A percentile compares a stretch with the other conserved stretches of the same genome.
Conservation (phyloP, 1,284 basidiomycete genomes). For the Ganoderma meredithae region DNA sequence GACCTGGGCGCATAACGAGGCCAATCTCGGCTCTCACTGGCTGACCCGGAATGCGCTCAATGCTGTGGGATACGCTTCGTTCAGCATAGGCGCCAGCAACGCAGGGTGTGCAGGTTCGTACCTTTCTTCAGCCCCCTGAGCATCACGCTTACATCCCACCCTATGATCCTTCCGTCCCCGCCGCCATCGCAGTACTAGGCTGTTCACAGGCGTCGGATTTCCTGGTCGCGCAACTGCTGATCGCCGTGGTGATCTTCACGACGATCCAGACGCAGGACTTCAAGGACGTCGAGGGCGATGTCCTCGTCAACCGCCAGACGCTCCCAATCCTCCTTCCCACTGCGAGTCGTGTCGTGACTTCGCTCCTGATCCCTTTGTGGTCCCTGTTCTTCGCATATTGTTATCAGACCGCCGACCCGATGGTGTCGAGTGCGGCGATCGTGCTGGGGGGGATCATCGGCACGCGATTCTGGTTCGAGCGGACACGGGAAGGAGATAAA, state of each 20-base stretch:
- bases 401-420: not conserved
- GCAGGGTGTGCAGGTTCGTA: conserved; percentile 22
- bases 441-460: not conserved
- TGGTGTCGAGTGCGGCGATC: not conserved
- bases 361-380: conserved; percentile 15
- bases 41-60: conserved; percentile 46
- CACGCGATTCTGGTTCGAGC: not conserved
- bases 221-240: conserved; percentile 35
- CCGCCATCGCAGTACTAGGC: not conserved
- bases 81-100: conserved; percentile 33
- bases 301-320: conserved; percentile 43
- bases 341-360: conserved; percentile 7
- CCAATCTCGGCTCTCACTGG: conserved; percentile 44
- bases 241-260: conserved; percentile 41
- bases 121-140: not conserved
- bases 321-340: conserved; percentile 46
- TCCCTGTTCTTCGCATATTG: conserved; percentile 5
- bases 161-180: not conserved
- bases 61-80: conserved; percentile 41
- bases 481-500: not conserved
- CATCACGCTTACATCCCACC: not conserved
- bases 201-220: conserved; percentile 25
- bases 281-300: conserved; percentile 48
- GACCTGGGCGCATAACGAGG: conserved; percentile 46
- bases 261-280: conserved; percentile 53